Percentiles rank a stretch among this genome's conserved stretches.
Conservation (phyloP, 2,329 filamentous ascomycete species). For the Rhytidhysteron rufulum region DNA sequence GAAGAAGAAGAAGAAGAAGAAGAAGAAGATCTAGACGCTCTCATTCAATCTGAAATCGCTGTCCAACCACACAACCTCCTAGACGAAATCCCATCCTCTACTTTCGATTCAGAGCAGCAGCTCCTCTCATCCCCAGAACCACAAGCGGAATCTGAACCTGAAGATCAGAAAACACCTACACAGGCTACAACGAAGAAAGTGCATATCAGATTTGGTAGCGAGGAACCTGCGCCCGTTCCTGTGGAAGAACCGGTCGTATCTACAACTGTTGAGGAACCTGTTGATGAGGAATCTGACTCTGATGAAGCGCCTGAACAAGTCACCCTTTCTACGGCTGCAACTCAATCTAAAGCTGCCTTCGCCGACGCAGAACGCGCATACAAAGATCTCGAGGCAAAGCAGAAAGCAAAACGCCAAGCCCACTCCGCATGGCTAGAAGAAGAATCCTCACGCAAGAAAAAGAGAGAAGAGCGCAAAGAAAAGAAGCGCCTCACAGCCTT, state of each 20-base stretch:
- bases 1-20: background rate
- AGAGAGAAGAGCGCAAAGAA: conserved; percentile 18
- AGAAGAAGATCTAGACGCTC: background rate
- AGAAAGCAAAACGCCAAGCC: conserved; percentile 22
- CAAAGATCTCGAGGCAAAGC: conserved; percentile 24
- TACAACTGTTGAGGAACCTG: conserved; percentile 3
- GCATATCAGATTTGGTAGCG: conserved; percentile 33
- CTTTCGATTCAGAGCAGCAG: background rate
- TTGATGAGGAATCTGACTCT: conserved; percentile 19
- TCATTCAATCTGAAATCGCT: no score
- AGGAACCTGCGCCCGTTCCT: conserved; percentile 20
- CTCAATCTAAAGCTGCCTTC: conserved; percentile 22
- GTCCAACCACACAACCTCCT: background rate
- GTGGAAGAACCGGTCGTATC: conserved; percentile 1
- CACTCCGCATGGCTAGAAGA: conserved; percentile 27
- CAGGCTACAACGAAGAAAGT: background rate
- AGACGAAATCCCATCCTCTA: background rate
- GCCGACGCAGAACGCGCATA: conserved; percentile 27
- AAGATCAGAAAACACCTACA: background rate
- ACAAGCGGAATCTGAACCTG: background rate
- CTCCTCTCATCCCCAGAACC: background rate
- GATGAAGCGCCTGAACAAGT: conserved; percentile 38
- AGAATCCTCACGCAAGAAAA: conserved; percentile 28
- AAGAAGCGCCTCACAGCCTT: no score
- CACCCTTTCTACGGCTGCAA: conserved; percentile 26